A percentile compares a stretch with the other conserved stretches of the same genome.
Conservation (phyloP, 1,284 basidiomycete species). For the Moesziomyces sp. region DNA sequence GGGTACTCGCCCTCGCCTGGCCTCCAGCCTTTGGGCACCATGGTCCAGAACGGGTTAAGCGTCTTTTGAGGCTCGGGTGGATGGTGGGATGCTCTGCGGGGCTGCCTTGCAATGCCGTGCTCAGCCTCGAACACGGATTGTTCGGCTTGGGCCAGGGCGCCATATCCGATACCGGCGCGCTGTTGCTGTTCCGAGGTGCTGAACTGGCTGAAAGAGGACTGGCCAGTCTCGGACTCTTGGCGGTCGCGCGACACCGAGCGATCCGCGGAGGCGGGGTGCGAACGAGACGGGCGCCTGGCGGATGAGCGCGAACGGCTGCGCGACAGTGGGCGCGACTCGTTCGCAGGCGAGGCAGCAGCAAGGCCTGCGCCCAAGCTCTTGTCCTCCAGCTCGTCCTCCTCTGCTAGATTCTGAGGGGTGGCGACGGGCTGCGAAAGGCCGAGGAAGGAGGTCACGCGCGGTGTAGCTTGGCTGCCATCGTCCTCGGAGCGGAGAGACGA, state of each 20-base stretch:
- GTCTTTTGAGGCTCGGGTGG: slow-evolving; percentile 22
- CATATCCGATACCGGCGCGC: slow-evolving; percentile 50
- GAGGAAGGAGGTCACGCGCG: slow-evolving; percentile 30
- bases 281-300: slow-evolving; percentile 5
- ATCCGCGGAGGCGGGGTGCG: slow-evolving; percentile 11
- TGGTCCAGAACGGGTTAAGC: slow-evolving; percentile 39
- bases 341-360: background rate
- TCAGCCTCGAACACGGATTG: slow-evolving; percentile 35
- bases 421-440: slow-evolving; percentile 28
- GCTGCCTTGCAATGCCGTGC: slow-evolving; percentile 7
- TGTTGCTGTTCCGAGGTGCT: slow-evolving; percentile 30
- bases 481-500: slow-evolving; percentile 22
- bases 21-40: slow-evolving; percentile 30
- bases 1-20: slow-evolving; percentile 37
- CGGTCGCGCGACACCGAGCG: slow-evolving; percentile 24
- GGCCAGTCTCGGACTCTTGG: slow-evolving; percentile 25
- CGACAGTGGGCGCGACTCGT: slow-evolving; percentile 1
- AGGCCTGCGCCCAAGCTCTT: slow-evolving; percentile 14
- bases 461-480: slow-evolving; percentile 38
- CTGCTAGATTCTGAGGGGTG: slow-evolving; percentile 13
- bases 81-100: slow-evolving; percentile 34
- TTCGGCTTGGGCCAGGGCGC: slow-evolving; percentile 56
- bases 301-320: slow-evolving; percentile 30
- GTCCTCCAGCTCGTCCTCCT: slow-evolving; percentile 14
- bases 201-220: slow-evolving; percentile 37